A percentile compares a stretch with the other conserved stretches of the same genome.
phyloP scores from a whole-genome alignment of 805 yeast genomes.

The Starmerella powellii region DNA sequence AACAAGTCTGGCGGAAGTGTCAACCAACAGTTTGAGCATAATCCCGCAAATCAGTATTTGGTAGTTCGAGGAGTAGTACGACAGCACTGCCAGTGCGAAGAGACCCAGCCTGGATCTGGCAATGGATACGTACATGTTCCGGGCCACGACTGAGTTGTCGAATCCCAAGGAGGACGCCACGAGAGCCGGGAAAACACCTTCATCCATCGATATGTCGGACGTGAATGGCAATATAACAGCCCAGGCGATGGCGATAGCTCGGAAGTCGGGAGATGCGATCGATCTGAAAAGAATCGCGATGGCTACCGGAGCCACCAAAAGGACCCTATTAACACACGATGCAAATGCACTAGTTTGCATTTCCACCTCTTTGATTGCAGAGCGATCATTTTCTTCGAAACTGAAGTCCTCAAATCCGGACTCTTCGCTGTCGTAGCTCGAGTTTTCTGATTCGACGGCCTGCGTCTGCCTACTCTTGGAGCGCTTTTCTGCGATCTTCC shows the following conservation, averaged over 20 bases:
- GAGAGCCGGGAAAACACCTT: slow-evolving; percentile 17
- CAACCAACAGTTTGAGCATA: slow-evolving; percentile 9
- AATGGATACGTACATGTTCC: slow-evolving; percentile 18
- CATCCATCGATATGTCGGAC: slow-evolving; percentile 18
- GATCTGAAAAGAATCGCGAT: slow-evolving; percentile 11
- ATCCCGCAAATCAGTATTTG: slow-evolving; percentile 16
- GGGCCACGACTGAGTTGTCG: slow-evolving; percentile 13
- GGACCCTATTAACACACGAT: slow-evolving; percentile 6
- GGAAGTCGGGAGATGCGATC: slow-evolving; percentile 12
- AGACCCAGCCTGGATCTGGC: slow-evolving; percentile 20
- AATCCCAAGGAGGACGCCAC: slow-evolving; percentile 15
- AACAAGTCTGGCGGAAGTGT: slow-evolving; percentile 2
- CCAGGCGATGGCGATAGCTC: slow-evolving; percentile 16
- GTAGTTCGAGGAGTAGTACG: slow-evolving; percentile 5
- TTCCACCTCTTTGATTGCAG: no score
- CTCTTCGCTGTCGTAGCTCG: not conserved
- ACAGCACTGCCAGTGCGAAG: slow-evolving; percentile 10
- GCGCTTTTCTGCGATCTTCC: no score
- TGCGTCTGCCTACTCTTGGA: no score
- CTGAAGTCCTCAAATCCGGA: not conserved
- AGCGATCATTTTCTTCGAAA: no score
- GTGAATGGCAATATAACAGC: slow-evolving; percentile 14
- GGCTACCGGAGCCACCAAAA: slow-evolving; percentile 14
- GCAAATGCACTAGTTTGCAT: slow-evolving; percentile 5
- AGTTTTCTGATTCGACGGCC: not conserved